These are phyloP conservation scores for Mesembryanthemum crystallinum DNA, from an alignment of 148 eudicot genomes.

Conservation along the genomic window DNA sequence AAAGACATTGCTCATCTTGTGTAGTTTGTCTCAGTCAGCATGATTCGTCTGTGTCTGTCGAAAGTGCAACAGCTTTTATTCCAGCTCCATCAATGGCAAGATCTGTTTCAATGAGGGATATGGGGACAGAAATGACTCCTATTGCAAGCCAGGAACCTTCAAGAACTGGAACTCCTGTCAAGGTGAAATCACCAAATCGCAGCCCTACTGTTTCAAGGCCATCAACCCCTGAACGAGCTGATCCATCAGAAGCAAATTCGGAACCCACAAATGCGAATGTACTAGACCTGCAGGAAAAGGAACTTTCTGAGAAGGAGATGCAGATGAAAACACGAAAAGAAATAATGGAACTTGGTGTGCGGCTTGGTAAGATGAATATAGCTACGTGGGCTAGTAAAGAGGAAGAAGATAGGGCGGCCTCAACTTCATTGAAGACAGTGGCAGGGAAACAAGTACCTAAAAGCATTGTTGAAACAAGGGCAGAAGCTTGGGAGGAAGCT, in stretches of 20 bases:
- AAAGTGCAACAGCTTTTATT: conserved; percentile 39
- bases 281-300: conserved; percentile 22
- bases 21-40: conserved; percentile 54
- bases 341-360: conserved; percentile 61
- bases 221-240: conserved; percentile 48
- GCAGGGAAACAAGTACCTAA: conserved; percentile 33
- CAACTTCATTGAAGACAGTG: conserved; percentile 27
- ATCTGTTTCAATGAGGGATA: conserved; percentile 77
- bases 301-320: conserved; percentile 54
- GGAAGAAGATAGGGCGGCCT: conserved; percentile 40
- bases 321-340: conserved; percentile 63
- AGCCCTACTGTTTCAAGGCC: conserved; percentile 57
- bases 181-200: conserved; percentile 61
- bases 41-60: conserved; percentile 34
- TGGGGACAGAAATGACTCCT: conserved; percentile 90
- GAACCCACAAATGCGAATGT: conserved; percentile 21
- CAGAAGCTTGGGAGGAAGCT: conserved; percentile 73
- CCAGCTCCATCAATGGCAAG: conserved; percentile 58
- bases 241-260: conserved; percentile 31
- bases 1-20: conserved; percentile 14
- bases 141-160: conserved; percentile 82
- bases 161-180: conserved; percentile 74
- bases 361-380: conserved; percentile 56
- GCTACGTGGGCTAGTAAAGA: conserved; percentile 62
- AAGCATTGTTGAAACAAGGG: conserved; percentile 50